Evolutionary conservation across 352 stramenopile species (phyloP), one percentile per base, ranked within the genome.

Genomic region (Phytophthora uliginosa): DNA sequence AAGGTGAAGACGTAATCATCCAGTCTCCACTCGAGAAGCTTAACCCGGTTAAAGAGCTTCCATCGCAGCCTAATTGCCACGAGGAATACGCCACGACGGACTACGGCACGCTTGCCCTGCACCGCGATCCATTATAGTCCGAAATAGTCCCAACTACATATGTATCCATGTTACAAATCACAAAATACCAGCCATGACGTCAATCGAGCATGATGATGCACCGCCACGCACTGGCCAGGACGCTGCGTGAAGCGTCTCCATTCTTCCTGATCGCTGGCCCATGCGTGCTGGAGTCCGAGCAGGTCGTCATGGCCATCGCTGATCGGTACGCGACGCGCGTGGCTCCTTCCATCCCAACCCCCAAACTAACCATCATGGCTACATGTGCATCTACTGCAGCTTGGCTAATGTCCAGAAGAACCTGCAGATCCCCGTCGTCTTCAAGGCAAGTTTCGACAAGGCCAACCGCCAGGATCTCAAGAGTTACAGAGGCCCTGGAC

Each of bases 361-460:
- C 28, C 28, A 8, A 7, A 31, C 28, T 31, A 31, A 31, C 28
- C 36, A 31, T 36, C 59, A 45, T 63, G 58, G 45, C n/a, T 53
- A 53, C 47, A 7, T 55, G 10, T 55, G 20, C 5, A 31, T 55
- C 48, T 4, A 22, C 48, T 66, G n/a, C 48, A 96, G 88, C 2
- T 80, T 96, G 33, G 77, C 73, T 13, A 48, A 63, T 13, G 70
- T 96, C 33, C 81, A 89, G 55, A 69, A 80, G 42, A 59, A 85
- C 18, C 69, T 95, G 34, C 51, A 86, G 40, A 94, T 96, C 61
- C 88, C 88, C 8, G 84, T 95, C 31, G 75, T 97, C 62, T 97
- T 97, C 78, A 97, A 97, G 63, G 89, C 88, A 0, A 97, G 90
- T 63, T 97, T 95, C 60, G 91, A 97, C 80, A 97, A 97, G 58